phyloP scores from a whole-genome alignment of 495 filamentous ascomycete genomes.

The Chaetomium cochliodes region DNA sequence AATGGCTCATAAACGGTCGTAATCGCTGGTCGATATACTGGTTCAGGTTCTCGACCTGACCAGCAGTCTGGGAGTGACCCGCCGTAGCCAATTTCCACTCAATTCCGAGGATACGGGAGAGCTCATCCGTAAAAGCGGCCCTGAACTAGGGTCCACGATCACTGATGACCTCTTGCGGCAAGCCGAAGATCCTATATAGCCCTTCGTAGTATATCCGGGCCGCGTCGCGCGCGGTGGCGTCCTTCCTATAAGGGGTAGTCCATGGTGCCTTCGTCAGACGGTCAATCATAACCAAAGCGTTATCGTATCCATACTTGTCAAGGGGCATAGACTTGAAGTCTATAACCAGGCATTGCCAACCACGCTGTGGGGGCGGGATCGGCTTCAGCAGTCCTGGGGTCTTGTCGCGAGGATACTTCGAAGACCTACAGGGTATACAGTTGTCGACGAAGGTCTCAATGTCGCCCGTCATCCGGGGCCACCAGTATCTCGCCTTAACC shows the following conservation, averaged over 20 bases:
- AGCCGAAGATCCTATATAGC: too few species aligned
- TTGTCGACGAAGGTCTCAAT: too few species aligned
- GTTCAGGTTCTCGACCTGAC: slow-evolving; percentile 2
- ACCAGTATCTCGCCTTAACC: too few species aligned
- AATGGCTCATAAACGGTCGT: slow-evolving; percentile 1
- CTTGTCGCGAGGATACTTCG: too few species aligned
- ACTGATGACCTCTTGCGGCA: too few species aligned
- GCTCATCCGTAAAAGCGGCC: neutral
- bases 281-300: neutral
- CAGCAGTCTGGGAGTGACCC: neutral
- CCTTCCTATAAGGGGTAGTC: neutral
- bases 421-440: too few species aligned
- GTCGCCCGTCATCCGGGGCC: too few species aligned
- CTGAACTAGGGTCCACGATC: neutral
- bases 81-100: neutral
- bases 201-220: too few species aligned
- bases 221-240: too few species aligned
- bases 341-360: neutral
- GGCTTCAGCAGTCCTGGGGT: too few species aligned
- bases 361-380: too few species aligned
- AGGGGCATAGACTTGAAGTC: neutral
- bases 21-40: neutral
- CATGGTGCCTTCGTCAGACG: neutral
- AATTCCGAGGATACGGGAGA: neutral
- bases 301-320: neutral